Evolutionary conservation across 495 filamentous ascomycete species (phyloP), one percentile per base, ranked within the genome.

Genomic region (Lophiotrema nucula): DNA sequence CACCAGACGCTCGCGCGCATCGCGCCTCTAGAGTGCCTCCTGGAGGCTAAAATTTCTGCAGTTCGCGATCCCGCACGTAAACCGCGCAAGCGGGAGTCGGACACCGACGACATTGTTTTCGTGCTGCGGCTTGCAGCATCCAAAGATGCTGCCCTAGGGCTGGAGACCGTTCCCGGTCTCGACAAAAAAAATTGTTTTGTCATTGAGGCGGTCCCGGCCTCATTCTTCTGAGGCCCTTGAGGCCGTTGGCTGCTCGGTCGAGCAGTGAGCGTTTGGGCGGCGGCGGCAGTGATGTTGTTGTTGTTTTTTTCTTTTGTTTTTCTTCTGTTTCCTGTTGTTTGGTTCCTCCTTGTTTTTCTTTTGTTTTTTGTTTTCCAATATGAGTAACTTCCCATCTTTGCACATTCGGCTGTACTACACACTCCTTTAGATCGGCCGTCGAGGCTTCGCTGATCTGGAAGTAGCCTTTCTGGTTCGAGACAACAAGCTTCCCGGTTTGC

Each of bases 381-480:
- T 8, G 8, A 35, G 31, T 8, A 8, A 35, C 15, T 35, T 35
- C 8, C 31, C 31, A 35, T 15, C 15, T 8, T 35, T 15, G 8
- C 31, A 35, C 15, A 15, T 8, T 15, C 15, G 8, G 8, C 8
- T 8, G 8, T 8, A 35, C 31, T 8, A 35, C 31, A 35, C 8
- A 15, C 8, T 35, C 31, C 31, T 35, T 35, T 8, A 35, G n/a
- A n/a, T n/a, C n/a, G 8, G 8, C 8, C 31, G 8, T 35, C 31
- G 8, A 8, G 31, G 15, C 15, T 35, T 35, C 15, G 31, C 15
- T 35, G 8, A 8, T 35, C 31, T 15, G 15, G 31, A 35, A 25
- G 39, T 66, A 66, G 16, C 63, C 63, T 33, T 45, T 52, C 43
- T 66, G 53, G 35, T 66, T 66, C 12, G 53, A 22, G 4, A 63